These are phyloP conservation scores for Colletotrichum salicis DNA, from an alignment of 2,329 filamentous ascomycete genomes.

Conservation along the genomic window DNA sequence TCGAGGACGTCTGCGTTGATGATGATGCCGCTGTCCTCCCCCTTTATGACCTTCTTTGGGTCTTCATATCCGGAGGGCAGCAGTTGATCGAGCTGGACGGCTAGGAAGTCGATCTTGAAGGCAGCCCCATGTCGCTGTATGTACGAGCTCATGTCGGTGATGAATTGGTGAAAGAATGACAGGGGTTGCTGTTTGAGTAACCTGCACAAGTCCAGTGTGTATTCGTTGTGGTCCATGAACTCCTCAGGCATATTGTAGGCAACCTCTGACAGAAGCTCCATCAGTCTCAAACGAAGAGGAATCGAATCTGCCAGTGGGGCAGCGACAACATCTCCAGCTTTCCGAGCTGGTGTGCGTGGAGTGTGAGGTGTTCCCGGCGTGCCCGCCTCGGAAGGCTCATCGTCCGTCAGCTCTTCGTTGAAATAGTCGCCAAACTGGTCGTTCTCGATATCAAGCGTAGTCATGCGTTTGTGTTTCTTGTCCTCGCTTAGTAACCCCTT, in stretches of 20 bases:
- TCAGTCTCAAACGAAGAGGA: constrained; percentile 69
- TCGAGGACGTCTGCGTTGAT: constrained; percentile 60
- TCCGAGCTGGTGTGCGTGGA: constrained; percentile 32
- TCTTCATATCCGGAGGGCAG: constrained; percentile 53
- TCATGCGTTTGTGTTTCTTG: constrained; percentile 61
- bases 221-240: constrained; percentile 56
- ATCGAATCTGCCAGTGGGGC: constrained; percentile 64
- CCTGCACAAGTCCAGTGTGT: constrained; percentile 69
- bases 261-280: constrained; percentile 64
- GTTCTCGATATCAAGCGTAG: constrained; percentile 66
- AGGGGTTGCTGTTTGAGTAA: constrained; percentile 69
- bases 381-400: constrained; percentile 60
- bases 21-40: constrained; percentile 46
- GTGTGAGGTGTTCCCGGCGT: constrained; percentile 49
- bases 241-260: constrained; percentile 57
- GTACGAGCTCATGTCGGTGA: constrained; percentile 42
- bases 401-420: constrained; percentile 52
- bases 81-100: constrained; percentile 55
- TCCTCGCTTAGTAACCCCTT: constrained; percentile 52
- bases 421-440: constrained; percentile 70
- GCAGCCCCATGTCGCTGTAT: constrained; percentile 6
- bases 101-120: constrained; percentile 29
- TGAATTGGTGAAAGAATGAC: constrained; percentile 65
- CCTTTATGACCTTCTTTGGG: constrained; percentile 52
- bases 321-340: constrained; percentile 46